These are phyloP conservation scores for Rhizophagus sp. DNA, from an alignment of 192 early-diverging fungal genomes.

Conservation along the genomic window DNA sequence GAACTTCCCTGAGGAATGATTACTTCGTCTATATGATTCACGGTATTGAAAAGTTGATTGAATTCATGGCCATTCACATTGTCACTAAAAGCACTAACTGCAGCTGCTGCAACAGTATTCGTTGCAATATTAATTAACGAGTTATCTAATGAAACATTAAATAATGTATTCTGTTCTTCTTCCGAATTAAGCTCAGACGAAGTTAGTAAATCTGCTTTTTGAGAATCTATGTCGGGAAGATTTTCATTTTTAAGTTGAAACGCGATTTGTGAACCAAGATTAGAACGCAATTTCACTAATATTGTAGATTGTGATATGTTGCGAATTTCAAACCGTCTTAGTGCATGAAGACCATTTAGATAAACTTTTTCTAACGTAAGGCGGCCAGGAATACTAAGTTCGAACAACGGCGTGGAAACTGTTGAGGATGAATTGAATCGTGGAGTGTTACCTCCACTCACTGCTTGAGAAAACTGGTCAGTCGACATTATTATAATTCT, in stretches of 20 bases:
- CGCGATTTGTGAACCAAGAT: constrained; percentile 74
- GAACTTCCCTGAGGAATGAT: constrained; percentile 66
- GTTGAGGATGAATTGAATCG: neutral
- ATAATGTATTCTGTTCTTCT: neutral
- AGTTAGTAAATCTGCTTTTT: constrained; percentile 32
- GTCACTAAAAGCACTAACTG: constrained; percentile 42
- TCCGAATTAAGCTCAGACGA: neutral
- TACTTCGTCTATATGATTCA: constrained; percentile 77
- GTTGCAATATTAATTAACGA: constrained; percentile 47
- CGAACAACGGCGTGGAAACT: constrained; percentile 34
- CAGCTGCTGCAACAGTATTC: constrained; percentile 67
- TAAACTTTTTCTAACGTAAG: constrained; percentile 79
- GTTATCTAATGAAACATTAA: constrained; percentile 1
- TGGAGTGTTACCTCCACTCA: neutral
- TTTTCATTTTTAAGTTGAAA: constrained; percentile 91
- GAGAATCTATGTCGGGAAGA: constrained; percentile 58
- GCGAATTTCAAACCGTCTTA: constrained; percentile 69
- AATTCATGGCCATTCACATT: constrained; percentile 61
- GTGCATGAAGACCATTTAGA: constrained; percentile 77
- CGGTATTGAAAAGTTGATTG: constrained; percentile 93
- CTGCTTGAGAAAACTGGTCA: neutral
- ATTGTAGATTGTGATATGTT: constrained; percentile 63
- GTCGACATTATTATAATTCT: neutral
- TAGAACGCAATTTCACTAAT: constrained; percentile 76
- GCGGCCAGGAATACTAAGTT: constrained; percentile 56